These are phyloP conservation scores for Dictyostelium intermedium DNA, from an alignment of 78 protist species.

Conservation along the genomic window DNA sequence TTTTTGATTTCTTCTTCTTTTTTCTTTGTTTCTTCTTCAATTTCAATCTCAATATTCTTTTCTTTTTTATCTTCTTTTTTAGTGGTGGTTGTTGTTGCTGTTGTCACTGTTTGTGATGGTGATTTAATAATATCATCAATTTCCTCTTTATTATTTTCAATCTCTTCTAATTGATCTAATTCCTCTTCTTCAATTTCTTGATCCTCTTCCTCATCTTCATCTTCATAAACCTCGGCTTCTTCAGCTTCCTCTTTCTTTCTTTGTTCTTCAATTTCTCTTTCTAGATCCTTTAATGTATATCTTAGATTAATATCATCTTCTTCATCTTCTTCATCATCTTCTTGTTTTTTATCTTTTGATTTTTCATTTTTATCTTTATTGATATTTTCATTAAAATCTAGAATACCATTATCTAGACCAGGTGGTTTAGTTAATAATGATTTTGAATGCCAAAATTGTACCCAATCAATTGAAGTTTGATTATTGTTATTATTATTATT, in stretches of 20 bases:
- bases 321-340: not conserved
- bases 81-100: no score
- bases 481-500: not conserved
- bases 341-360: not conserved
- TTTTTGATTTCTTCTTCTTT: not conserved
- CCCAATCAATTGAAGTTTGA: conserved; percentile 48
- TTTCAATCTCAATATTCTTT: not conserved
- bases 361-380: not conserved
- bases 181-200: conserved; percentile 40
- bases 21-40: not conserved
- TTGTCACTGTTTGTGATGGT: not conserved
- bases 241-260: not conserved
- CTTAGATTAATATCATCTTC: not conserved
- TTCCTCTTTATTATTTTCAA: not conserved
- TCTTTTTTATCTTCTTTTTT: not conserved
- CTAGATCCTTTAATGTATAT: conserved; percentile 12
- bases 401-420: conserved; percentile 34
- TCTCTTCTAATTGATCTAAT: not conserved
- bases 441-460: conserved; percentile 54
- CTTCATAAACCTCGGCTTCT: conserved; percentile 38
- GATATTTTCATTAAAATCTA: not conserved
- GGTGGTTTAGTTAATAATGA: conserved; percentile 21
- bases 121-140: conserved; percentile 8
- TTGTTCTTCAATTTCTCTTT: conserved; percentile 2
- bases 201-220: not conserved